Evolutionary conservation across 2,329 filamentous ascomycete genomes (phyloP).

Genomic region (Botrytis galanthina): DNA sequence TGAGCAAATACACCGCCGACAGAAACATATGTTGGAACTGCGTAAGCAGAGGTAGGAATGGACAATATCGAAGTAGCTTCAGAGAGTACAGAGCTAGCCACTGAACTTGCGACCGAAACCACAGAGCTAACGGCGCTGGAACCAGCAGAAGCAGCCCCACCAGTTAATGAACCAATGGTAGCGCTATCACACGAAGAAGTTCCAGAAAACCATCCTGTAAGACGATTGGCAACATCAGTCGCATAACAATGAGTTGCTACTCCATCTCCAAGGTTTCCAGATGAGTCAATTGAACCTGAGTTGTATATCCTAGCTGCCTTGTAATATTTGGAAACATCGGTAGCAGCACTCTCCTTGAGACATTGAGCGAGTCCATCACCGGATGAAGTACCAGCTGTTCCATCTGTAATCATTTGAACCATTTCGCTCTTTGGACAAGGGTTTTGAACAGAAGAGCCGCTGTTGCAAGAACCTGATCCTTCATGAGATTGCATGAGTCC

Average conservation of each 20-base stretch:
- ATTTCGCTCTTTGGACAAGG: constrained; percentile 28
- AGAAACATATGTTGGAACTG: neutral
- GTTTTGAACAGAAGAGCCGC: constrained; percentile 22
- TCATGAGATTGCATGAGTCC: constrained; percentile 36
- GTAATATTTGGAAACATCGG: constrained; percentile 37
- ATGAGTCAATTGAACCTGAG: constrained; percentile 40
- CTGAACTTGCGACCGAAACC: neutral
- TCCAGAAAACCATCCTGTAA: constrained; percentile 24
- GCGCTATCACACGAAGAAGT: constrained; percentile 24
- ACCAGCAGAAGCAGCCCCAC: neutral
- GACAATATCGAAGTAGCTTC: neutral
- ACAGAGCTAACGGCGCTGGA: neutral
- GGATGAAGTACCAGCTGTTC: constrained; percentile 33
- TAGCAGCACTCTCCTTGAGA: constrained; percentile 28
- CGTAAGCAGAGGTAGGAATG: neutral
- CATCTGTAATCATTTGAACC: constrained; percentile 37
- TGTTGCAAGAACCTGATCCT: constrained; percentile 26
- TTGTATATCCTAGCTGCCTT: constrained; percentile 44
- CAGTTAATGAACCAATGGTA: constrained; percentile 23
- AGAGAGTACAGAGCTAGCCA: neutral
- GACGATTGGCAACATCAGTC: constrained; percentile 32
- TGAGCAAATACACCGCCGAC: constrained; percentile 2
- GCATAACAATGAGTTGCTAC: constrained; percentile 32
- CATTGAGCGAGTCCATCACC: constrained; percentile 35
- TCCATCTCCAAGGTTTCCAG: constrained; percentile 37